phyloP scores from a whole-genome alignment of 345 rosid species.

The Brassica incana region DNA sequence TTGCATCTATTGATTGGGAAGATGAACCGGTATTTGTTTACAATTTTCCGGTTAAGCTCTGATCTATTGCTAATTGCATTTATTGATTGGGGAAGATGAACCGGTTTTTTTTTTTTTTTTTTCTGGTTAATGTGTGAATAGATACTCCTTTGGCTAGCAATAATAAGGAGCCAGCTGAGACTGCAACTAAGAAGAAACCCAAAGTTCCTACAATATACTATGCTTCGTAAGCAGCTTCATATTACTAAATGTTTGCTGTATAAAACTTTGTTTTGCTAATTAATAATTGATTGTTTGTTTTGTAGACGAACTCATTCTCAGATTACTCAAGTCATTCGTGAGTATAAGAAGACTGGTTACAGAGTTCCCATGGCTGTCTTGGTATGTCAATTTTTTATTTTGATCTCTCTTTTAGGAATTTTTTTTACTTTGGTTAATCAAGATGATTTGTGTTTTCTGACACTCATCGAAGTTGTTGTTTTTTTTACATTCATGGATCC shows the following conservation, averaged over 20 bases:
- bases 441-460: neutral
- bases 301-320: conserved; percentile 95
- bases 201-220: conserved; percentile 80
- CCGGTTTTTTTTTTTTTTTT: neutral
- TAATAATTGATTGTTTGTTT: conserved; percentile 16
- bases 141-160: conserved; percentile 45
- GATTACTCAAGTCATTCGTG: conserved; percentile 84
- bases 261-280: neutral
- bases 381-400: conserved; percentile 42
- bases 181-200: conserved; percentile 42
- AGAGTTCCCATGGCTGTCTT: conserved; percentile 93
- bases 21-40: neutral
- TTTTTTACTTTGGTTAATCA: neutral
- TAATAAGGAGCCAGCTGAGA: conserved; percentile 40
- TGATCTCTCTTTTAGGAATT: neutral
- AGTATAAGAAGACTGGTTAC: conserved; percentile 81
- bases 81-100: neutral
- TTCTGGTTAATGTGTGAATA: conserved; percentile 13
- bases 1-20: too few species aligned
- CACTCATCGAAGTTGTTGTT: conserved; percentile 10
- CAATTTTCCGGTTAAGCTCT: neutral
- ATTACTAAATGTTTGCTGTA: neutral
- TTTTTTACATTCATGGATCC: neutral
- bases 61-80: neutral
- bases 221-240: conserved; percentile 62